Evolutionary conservation across 2,329 filamentous ascomycete species (phyloP), one percentile per base, ranked within the genome.

Genomic region (Coniochaeta prunicola): DNA sequence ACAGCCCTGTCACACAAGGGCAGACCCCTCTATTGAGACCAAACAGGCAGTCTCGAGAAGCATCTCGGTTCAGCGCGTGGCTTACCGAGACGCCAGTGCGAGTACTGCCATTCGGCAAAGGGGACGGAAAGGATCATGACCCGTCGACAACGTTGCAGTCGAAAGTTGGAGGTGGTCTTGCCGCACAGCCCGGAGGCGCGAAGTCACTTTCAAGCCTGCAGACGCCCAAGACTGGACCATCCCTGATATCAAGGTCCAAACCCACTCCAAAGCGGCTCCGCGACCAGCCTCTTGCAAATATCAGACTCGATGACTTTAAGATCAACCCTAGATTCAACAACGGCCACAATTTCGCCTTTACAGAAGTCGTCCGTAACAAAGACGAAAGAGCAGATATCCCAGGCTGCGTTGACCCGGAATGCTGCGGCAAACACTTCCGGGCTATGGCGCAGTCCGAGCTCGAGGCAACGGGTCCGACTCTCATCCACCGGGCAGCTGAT

Each of bases 251-350:
- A 48, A 24, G 40, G 42, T 9, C 57, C 4, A 59, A 33, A 54
- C 73, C 73, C 59, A 58, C 33, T 9, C 34, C 36, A 5, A 8
- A n/a, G 13, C 76, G 77, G 1, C 77, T 90, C 17, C 84, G 91
- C 55, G 70, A 77, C 10, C 83, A 80, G 56, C 81, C 85, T 0
- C 63, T 85, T 3, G 73, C 78, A 0, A 75, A 80, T 34, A 79
- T 96, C 13, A 75, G 75, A 15, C 75, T 88, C 1, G 82, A 84
- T 13, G 88, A 96, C 71, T 97, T 96, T 77, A 93, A 88, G 69
- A 78, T 94, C 65, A 96, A 96, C 63, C 87, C 90, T 0, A 75
- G 77, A 4, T 81, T 78, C 64, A 93, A 92, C 63, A 80, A 88
- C 45, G 89, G 90, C 1, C 76, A 85, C 48, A 81, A 86, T 58